Base-by-base conservation (phyloP, 2,329 filamentous ascomycete genomes). In the Neofusicoccum sp. region DNA sequence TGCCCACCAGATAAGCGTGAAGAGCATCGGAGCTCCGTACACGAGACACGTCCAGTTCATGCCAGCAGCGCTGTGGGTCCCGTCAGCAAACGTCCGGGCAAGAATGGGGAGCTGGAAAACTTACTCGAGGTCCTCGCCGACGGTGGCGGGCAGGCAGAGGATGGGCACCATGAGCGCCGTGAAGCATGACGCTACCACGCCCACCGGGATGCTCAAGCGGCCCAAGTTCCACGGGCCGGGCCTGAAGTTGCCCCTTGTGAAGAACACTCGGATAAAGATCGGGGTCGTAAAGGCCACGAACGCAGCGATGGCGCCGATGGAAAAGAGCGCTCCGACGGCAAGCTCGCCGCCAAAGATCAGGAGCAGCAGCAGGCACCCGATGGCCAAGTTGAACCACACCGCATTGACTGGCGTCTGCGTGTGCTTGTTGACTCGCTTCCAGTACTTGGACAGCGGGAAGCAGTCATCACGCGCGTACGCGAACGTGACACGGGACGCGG, bases 21-120 rank as follows among this genome's bases (percentile, higher is more conserved):
- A 69, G 3, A 84, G 62, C 86, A 89, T 89, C 0, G 85, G 83
- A 2, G 76, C 86, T 4, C 86, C 86, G 72, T 87, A 89, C 7
- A 88, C 86, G 26, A 89, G 75, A 64, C 78, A 83, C 1, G 87
- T 89, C 84, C 86, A 90, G 68, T 90, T 89, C 87, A 89, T 89
- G 6, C 75, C 67, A 14, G 77, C 70, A 1, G 71, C 70, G 3
- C 76, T 79, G 60, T 49, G n/a, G 6, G 38, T 56, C 12, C 34
- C 26, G 20, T 51, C 9, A 43, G 43, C 24, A 20, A 40, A 3
- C 6, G 44, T 20, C 24, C 24, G 51, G 38, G 47, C 48, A 56
- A 61, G 60, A 36, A 31, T 16, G 45, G 56, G 36, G 20, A 26
- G 20, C 16, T 12, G 48, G 16, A 11, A 51, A 61, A 53, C 12